Evolutionary conservation across 306 rosid species (phyloP).

Genomic region (Vigna trinervia): DNA sequence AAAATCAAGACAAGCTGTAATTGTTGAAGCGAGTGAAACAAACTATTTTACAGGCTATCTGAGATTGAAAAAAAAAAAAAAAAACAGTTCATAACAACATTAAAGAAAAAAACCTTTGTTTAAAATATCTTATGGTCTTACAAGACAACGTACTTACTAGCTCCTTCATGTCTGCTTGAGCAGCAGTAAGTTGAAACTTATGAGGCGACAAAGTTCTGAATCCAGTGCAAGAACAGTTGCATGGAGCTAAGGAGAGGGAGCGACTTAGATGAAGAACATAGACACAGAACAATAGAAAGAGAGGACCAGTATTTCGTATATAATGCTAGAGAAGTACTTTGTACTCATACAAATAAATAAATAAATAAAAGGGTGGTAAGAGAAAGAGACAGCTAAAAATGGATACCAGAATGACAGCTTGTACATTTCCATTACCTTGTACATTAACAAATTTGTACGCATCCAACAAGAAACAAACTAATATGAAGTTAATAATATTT

Average conservation of each 20-base stretch:
- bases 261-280: conserved; percentile 1
- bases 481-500: background rate
- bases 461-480: conserved; percentile 41
- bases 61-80: background rate
- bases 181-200: conserved; percentile 12
- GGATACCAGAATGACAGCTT: conserved; percentile 43
- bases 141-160: conserved; percentile 65
- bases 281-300: conserved; percentile 18
- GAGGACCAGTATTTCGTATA: conserved; percentile 26
- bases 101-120: background rate
- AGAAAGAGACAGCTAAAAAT: conserved; percentile 50
- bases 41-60: background rate
- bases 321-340: conserved; percentile 40
- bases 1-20: conserved; percentile 1
- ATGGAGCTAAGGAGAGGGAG: conserved; percentile 8
- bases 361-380: conserved; percentile 18
- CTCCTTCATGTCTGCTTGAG: conserved; percentile 49
- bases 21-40: background rate
- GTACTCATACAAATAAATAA: conserved; percentile 14
- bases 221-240: conserved; percentile 26
- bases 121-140: background rate
- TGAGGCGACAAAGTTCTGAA: conserved; percentile 16
- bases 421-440: conserved; percentile 22
- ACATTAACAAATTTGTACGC: conserved; percentile 31
- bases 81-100: background rate